Conservation (phyloP, 108 stramenopile species). For the Epithemia pelagica region DNA sequence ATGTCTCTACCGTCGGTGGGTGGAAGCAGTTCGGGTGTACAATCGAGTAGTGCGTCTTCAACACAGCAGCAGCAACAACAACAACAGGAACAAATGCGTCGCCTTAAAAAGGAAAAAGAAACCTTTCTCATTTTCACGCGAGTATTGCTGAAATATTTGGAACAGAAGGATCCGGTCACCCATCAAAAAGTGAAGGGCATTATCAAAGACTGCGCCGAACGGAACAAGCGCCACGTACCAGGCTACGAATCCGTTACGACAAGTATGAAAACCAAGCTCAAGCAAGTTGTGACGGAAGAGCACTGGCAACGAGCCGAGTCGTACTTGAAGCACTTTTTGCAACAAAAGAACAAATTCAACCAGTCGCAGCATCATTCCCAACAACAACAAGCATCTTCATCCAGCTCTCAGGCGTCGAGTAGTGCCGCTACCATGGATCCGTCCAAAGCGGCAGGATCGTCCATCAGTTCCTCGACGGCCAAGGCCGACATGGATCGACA, state of each 20-base stretch:
- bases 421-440: not conserved
- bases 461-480: not conserved
- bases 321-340: conserved; percentile 52
- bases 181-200: conserved; percentile 60
- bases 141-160: conserved; percentile 77
- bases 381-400: conserved; percentile 7
- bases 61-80: not conserved
- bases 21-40: not conserved
- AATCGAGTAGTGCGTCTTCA: not conserved
- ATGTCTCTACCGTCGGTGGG: no score
- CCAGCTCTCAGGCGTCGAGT: not conserved
- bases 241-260: conserved; percentile 55
- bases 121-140: conserved; percentile 79
- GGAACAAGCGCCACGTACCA: conserved; percentile 60
- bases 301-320: conserved; percentile 70
- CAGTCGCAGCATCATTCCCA: conserved; percentile 4
- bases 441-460: conserved; percentile 7
- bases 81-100: conserved; percentile 10
- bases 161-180: conserved; percentile 59
- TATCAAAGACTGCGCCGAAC: conserved; percentile 77
- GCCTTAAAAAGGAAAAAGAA: conserved; percentile 63
- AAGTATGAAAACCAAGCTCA: conserved; percentile 49
- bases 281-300: conserved; percentile 47
- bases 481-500: not conserved
- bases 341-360: conserved; percentile 31